A percentile compares a stretch with the other conserved stretches of the same genome.
Conservation (phyloP, 1,139 yeast species). For the Tardiomyces blankii region DNA sequence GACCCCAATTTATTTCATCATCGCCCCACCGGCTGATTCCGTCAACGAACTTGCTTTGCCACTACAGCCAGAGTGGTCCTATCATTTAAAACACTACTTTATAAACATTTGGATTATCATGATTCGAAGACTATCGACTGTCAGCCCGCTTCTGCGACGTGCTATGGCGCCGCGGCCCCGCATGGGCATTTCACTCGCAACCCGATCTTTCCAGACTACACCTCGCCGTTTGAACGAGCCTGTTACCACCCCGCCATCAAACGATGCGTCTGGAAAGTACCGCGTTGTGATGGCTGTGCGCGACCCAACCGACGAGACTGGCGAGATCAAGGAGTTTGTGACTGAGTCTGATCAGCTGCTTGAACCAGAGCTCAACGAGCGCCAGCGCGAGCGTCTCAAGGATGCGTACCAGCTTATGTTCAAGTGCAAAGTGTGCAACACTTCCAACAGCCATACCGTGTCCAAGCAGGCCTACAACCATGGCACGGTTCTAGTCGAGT, state of each 20-base stretch:
- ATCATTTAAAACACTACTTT: too few species aligned
- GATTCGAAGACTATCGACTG: not conserved
- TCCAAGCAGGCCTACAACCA: constrained; percentile 83
- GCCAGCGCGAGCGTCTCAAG: constrained; percentile 25
- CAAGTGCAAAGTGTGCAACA: constrained; percentile 81
- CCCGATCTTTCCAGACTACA: not conserved
- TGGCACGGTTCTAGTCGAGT: constrained; percentile 83
- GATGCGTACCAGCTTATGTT: constrained; percentile 82
- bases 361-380: not conserved
- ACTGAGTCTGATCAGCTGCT: not conserved
- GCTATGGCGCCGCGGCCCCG: not conserved
- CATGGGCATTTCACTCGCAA: not conserved
- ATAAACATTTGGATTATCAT: too few species aligned
- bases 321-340: not conserved
- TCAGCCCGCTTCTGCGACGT: not conserved
- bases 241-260: not conserved
- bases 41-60: not conserved
- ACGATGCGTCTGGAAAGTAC: not conserved
- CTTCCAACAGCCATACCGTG: constrained; percentile 75
- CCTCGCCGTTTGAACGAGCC: not conserved
- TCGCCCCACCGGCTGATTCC: not conserved
- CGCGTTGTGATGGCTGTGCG: not conserved
- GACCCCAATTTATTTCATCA: too few species aligned
- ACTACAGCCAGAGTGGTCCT: too few species aligned
- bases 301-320: not conserved